Conservation (phyloP, 2,329 filamentous ascomycete genomes). For the Zarea fungicola region DNA sequence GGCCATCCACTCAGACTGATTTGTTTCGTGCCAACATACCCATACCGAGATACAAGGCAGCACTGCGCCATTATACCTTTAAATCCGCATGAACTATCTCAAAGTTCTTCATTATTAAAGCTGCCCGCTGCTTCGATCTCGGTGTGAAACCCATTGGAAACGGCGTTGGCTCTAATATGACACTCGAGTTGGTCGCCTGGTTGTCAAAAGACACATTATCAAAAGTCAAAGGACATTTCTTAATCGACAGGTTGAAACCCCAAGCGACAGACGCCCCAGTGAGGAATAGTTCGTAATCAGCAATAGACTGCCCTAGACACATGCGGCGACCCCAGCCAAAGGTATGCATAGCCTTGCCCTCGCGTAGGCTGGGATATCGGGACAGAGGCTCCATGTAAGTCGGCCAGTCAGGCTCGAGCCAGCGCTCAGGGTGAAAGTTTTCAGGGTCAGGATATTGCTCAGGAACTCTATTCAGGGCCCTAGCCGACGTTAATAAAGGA, state of each 20-base stretch:
- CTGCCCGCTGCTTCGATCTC: too few relatives aligned
- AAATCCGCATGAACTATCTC: too few relatives aligned
- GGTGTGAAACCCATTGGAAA: conserved; percentile 42
- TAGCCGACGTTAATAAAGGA: neutral
- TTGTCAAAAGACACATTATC: conserved; percentile 39
- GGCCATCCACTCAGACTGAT: too few relatives aligned
- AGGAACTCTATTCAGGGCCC: conserved; percentile 49
- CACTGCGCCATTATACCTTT: too few relatives aligned
- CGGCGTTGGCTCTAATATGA: conserved; percentile 46
- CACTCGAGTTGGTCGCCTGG: conserved; percentile 47
- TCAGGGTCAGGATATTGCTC: conserved; percentile 59
- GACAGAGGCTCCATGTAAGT: conserved; percentile 61
- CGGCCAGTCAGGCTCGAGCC: conserved; percentile 57
- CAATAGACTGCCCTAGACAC: conserved; percentile 58
- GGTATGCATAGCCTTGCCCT: conserved; percentile 53
- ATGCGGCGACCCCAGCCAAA: conserved; percentile 61
- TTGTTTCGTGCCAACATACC: too few relatives aligned
- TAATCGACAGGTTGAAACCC: conserved; percentile 41
- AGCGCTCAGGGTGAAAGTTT: conserved; percentile 56
- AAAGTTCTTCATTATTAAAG: too few relatives aligned
- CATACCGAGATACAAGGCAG: too few relatives aligned
- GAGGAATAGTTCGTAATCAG: conserved; percentile 54
- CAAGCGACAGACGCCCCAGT: conserved; percentile 43
- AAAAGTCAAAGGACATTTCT: conserved; percentile 38
- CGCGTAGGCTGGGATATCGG: conserved; percentile 57